Evolutionary conservation across 805 yeast species (phyloP), one percentile per base, ranked within the genome.

Genomic region (Metschnikowia vanudenii): DNA sequence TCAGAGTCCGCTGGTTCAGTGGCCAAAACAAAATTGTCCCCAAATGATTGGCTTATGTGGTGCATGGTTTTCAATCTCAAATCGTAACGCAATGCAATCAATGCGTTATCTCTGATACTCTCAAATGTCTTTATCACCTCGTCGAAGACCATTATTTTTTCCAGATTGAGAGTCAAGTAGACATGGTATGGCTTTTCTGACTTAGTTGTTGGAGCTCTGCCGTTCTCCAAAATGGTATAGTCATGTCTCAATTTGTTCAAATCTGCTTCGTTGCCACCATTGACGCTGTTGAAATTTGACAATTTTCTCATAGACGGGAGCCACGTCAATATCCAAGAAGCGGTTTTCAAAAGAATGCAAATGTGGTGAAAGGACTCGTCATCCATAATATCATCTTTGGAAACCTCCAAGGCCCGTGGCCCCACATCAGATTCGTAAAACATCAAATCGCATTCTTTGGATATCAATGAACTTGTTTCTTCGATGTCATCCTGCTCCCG

Each of bases 1-100:
- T 82, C 88, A 6, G 83, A 74, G 52, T 82, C 87, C 11, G 82
- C 84, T 1, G 80, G 74, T 53, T 80, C 81, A 31, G 73, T 68
- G 17, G 78, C 76, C 54, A 72, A 67, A 79, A 83, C 82, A 31
- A 70, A 74, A 34, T 76, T 74, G 36, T 70, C 73, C 31, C 61
- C 59, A 52, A 77, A 73, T 38, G 84, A 76, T 35, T 68, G 71
- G 11, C 76, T 73, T 17, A 82, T 67, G 55, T 73, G 75, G 61
- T 76, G 79, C 16, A 81, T 70, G 3, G 77, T 71, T 48, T 80
- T 74, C 47, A 74, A 69, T 50, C 85, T 68, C 40, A 82, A 61
- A 54, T 83, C 87, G 48, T 78, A 78, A 33, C 89, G 67, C 32
- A 85, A 65, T 3, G 81, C 71, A 28, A 81, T 55, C 47, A 75